Base-by-base conservation (phyloP, 805 yeast genomes). In the Clavispora phyllophila region DNA sequence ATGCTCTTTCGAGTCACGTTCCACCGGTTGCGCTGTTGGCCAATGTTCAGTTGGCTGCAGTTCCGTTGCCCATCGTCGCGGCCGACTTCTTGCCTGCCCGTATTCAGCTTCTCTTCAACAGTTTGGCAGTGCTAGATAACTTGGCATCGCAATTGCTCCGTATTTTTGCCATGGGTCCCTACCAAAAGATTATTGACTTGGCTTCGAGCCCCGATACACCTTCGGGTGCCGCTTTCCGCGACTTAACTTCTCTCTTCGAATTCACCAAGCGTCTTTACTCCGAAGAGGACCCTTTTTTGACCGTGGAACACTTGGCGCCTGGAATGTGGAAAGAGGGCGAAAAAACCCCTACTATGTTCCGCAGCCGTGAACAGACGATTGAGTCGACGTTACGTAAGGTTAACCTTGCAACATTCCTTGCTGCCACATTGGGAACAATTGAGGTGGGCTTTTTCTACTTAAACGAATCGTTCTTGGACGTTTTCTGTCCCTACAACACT, bases 371-470 rank as follows among this genome's bases (percentile, higher is more conserved):
- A 51, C 82, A 79, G 47, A 73, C 79, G 39, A 66, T 80, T 43
- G 78, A 74, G 58, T 72, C 79, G 31, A 81, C 93, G 0, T 62
- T 91, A 26, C 79, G 95, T 45, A 86, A 91, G 53, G 86, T 89
- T 1, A 93, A 93, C 54, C 64, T 93, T 49, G 87, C 96, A 0
- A 88, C 96, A 0, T 93, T 88, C 57, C 66, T 89, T 32, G 76
- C 89, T n/a, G 93, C 96, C 0, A 79, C 93, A 1, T 72, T 90
- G 45, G 96, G 96, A 37, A 73, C 87, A 14, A 76, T 85, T 40
- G 93, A 87, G 47, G 83, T 87, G 36, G 98, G 97, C 1, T 88
- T 93, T 60, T 85, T 82, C 64, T 81, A 84, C 56, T 72, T 93
- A 49, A 87, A 93, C 62, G 88, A 86, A 55, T 79, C 84, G 40